Evolutionary conservation across 73 alveolate genomes (phyloP), one percentile per base, ranked within the genome.

Genomic region (Stentor coeruleus): DNA sequence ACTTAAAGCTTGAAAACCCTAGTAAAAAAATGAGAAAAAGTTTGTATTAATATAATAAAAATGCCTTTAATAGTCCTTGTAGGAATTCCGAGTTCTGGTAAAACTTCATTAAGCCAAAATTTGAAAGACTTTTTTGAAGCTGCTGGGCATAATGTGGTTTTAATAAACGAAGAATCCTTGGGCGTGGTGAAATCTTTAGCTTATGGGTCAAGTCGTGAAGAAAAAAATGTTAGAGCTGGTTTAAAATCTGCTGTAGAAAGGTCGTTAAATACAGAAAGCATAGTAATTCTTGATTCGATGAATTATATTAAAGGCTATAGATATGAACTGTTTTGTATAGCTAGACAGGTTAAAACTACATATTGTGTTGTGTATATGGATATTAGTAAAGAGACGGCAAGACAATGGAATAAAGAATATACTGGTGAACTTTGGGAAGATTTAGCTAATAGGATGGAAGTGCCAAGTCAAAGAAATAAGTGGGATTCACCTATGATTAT

Each of bases 41-140:
- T 49, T 49, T n/a, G n/a, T 49, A 49, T 49, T 49, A 49, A 49
- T 49, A 11, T 49, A 49, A 38, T 30, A 79, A 85, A 74, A 57
- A 96, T 95, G 98, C 98, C 98, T 58, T 89, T 96, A 84, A 87
- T 96, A n/a, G 90, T 91, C 15, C 82, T 96, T 87, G 92, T 96
- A 82, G 99, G 99, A 15, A 86, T 91, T 35, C 99, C 99, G n/a
- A 90, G 97, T 83, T 88, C 97, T 58, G 99, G 99, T 3, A 96
- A 96, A 91, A 96, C 98, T 3, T 82, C 91, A 28, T 86, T 95
- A 80, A 98, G 98, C 1, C 87, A 74, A 76, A 82, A 89, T 59
- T 81, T 96, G 31, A 85, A 92, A 58, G 87, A 93, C 59, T 95
- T 88, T 73, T 74, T 95, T 35, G 94, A 93, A 81, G 92, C 92